These are phyloP conservation scores for Colletotrichum sp. DNA, from an alignment of 2,329 filamentous ascomycete species.

Conservation along the genomic window DNA sequence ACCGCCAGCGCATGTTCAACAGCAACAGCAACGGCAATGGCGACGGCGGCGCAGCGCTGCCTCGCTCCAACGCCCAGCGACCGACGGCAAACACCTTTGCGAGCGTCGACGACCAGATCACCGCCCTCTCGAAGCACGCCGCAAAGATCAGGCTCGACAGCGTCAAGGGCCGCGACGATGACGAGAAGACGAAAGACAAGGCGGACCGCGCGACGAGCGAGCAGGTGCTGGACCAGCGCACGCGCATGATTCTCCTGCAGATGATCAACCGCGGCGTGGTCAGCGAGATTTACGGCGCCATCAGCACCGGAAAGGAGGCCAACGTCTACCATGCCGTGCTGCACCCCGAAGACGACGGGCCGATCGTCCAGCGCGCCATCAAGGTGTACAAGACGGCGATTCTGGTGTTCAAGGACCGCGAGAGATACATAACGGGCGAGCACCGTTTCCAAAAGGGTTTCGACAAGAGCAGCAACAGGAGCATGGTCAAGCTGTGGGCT, in stretches of 20 bases:
- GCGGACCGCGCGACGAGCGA: slow-evolving; percentile 92
- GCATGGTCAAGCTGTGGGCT: slow-evolving; percentile 98
- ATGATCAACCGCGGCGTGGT: slow-evolving; percentile 93
- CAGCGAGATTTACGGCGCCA: slow-evolving; percentile 89
- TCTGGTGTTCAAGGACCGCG: slow-evolving; percentile 95
- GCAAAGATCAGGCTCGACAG: slow-evolving; percentile 82
- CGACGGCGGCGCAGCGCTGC: slow-evolving; percentile 51
- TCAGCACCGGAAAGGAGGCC: slow-evolving; percentile 97
- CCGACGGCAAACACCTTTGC: slow-evolving; percentile 80
- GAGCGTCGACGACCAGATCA: slow-evolving; percentile 85
- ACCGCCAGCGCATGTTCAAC: slow-evolving; percentile 76
- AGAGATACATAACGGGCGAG: slow-evolving; percentile 94
- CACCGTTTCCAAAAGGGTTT: slow-evolving; percentile 89
- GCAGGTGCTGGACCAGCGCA: slow-evolving; percentile 91
- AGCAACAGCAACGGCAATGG: slow-evolving; percentile 47
- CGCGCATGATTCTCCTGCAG: slow-evolving; percentile 92
- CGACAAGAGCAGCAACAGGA: slow-evolving; percentile 92
- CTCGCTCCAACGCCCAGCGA: slow-evolving; percentile 78
- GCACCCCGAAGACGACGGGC: slow-evolving; percentile 58
- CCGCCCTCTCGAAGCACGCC: slow-evolving; percentile 82
- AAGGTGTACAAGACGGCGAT: slow-evolving; percentile 99
- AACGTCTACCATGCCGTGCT: slow-evolving; percentile 94
- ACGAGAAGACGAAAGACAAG: slow-evolving; percentile 76
- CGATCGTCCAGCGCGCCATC: slow-evolving; percentile 79
- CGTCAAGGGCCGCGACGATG: slow-evolving; percentile 46